Evolutionary conservation across 371 early-diverging fungal species (phyloP).

Genomic region (Saksenaea vasiformis): DNA sequence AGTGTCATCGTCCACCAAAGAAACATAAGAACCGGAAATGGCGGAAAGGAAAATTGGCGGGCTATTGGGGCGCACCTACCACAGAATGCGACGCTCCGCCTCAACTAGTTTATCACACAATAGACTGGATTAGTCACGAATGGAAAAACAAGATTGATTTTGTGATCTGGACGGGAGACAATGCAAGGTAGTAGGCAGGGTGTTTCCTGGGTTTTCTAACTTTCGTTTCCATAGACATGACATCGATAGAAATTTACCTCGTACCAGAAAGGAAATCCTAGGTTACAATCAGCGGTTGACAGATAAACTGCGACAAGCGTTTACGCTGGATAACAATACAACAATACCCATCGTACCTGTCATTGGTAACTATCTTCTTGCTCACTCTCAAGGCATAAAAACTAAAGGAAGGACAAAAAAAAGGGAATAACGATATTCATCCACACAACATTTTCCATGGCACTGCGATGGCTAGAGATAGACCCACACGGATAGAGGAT

Average conservation of each 20-base stretch:
- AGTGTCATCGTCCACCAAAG: constrained; percentile 53
- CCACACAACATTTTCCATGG: constrained; percentile 66
- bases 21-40: constrained; percentile 20
- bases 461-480: constrained; percentile 43
- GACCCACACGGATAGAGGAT: neutral
- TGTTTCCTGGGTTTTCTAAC: neutral
- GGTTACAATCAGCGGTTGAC: constrained; percentile 41
- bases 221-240: constrained; percentile 55
- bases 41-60: constrained; percentile 30
- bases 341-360: constrained; percentile 53
- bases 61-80: constrained; percentile 61
- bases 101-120: constrained; percentile 60
- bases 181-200: constrained; percentile 53
- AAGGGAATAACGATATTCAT: constrained; percentile 81
- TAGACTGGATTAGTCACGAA: constrained; percentile 57
- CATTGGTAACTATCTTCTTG: constrained; percentile 25
- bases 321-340: constrained; percentile 12
- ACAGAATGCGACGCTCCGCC: constrained; percentile 71
- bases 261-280: constrained; percentile 58
- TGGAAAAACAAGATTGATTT: constrained; percentile 65
- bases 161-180: constrained; percentile 81
- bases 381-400: neutral
- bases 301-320: constrained; percentile 15
- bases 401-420: neutral
- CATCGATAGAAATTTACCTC: constrained; percentile 59